Evolutionary conservation across 1,139 yeast species (phyloP), one percentile per base, ranked within the genome.

Genomic region (Casaregolazyma suthepensis): DNA sequence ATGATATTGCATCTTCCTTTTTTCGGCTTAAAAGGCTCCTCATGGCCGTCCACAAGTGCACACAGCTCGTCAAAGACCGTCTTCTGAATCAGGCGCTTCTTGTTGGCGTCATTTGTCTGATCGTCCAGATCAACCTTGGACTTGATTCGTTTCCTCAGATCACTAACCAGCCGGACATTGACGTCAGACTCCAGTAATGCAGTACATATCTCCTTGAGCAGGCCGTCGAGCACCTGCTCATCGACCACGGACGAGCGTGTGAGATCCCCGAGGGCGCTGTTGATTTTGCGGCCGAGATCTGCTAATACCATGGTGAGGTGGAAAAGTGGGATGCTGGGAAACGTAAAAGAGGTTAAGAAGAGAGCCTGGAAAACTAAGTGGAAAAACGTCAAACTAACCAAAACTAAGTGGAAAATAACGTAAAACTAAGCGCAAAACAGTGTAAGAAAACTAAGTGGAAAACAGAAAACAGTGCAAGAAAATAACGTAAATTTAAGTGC

Each of bases 111-210:
- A 40, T 83, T 81, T 5, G 69, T 64, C 19, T 74, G 73, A 15
- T 78, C 81, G 45, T 75, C 78, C 29, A 81, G 75, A 56, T 77
- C 79, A 56, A 82, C 76, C 52, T 80, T 78, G 40, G 74, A 63
- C 65, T 83, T 83, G 62, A 93, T 83, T 61, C 85, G 83, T 63
- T 82, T 87, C 66, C 97, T 79, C 59, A 93, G 74, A 57, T 77
- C 79, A 47, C 87, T 82, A 45, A 93, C 99, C 50, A 93, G 76
- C 62, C 81, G 82, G 65, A 94, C 83, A 66, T 93, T 94, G 37
- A 93, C 98, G 70, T 93, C 99, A 19, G 94, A 79, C 70, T 91
- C 97, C 57, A 93, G 75, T 56, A 93, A 77, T 0, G 99, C 99
- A 55, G 87, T 82, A 58, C 95, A 87, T 51, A 93, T 85, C 62